Evolutionary conservation across 2,329 filamentous ascomycete species (phyloP).

Genomic region (Pseudogymnoascus sp.): DNA sequence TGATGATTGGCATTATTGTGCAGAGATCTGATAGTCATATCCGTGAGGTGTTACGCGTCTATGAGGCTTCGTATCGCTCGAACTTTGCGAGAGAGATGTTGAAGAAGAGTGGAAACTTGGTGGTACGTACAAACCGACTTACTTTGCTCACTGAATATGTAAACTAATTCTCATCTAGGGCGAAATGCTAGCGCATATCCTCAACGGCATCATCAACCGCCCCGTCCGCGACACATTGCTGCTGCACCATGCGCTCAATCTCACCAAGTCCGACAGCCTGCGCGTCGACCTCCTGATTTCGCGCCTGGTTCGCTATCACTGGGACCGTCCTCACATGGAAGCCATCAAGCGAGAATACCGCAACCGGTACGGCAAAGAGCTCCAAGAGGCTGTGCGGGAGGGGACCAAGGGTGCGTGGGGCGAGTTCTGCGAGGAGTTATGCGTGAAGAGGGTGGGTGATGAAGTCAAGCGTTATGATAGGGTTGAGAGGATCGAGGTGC

Average conservation of each 20-base stretch:
- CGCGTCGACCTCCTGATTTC: conserved; percentile 83
- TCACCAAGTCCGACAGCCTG: conserved; percentile 56
- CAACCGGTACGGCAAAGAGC: conserved; percentile 64
- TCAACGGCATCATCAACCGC: conserved; percentile 94
- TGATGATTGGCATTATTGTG: conserved; percentile 81
- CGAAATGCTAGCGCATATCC: conserved; percentile 86
- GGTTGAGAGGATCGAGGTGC: conserved; percentile 5
- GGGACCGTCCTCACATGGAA: conserved; percentile 78
- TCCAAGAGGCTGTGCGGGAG: conserved; percentile 72
- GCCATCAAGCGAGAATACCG: conserved; percentile 73
- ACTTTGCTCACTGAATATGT: background rate
- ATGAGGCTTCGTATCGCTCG: conserved; percentile 63
- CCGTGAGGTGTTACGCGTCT: conserved; percentile 68
- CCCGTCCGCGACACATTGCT: conserved; percentile 88
- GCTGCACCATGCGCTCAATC: conserved; percentile 79
- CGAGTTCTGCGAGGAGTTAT: conserved; percentile 65
- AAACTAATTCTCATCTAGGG: conserved; percentile 48
- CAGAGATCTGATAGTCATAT: conserved; percentile 75
- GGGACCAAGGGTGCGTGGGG: conserved; percentile 72
- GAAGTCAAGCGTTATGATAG: conserved; percentile 47
- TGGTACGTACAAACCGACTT: conserved; percentile 55
- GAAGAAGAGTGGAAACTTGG: conserved; percentile 81
- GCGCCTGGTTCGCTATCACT: conserved; percentile 81
- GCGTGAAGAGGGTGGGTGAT: conserved; percentile 53
- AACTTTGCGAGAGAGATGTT: conserved; percentile 89